Evolutionary conservation across 2,329 filamentous ascomycete species (phyloP).

Genomic region (Diaporthe eres): DNA sequence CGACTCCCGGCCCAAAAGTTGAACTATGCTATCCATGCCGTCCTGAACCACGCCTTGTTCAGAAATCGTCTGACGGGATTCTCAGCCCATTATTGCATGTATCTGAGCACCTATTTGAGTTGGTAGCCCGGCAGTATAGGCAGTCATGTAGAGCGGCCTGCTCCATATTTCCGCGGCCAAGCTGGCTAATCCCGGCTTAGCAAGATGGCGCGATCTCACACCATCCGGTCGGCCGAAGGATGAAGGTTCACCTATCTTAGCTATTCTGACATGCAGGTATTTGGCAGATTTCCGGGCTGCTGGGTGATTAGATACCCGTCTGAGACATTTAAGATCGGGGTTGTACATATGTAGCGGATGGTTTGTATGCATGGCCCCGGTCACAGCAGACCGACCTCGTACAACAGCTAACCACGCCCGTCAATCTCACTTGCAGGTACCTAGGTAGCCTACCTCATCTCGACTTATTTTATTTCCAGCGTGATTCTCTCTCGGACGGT

Average conservation of each 20-base stretch:
- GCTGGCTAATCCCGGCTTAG: conserved; percentile 27
- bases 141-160: neutral
- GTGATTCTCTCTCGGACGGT: neutral
- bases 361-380: neutral
- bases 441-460: neutral
- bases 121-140: neutral
- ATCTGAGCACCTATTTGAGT: too few species aligned
- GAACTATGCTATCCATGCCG: too few species aligned
- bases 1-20: too few species aligned
- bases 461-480: neutral
- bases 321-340: neutral
- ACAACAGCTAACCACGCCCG: neutral
- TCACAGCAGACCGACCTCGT: neutral
- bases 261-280: neutral
- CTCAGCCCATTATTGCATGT: too few species aligned
- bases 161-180: conserved; percentile 9
- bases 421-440: neutral
- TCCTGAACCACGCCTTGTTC: too few species aligned
- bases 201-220: conserved; percentile 34
- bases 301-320: neutral
- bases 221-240: conserved; percentile 24
- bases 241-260: neutral
- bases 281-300: neutral
- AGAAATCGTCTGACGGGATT: too few species aligned
- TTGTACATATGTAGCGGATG: neutral